A percentile compares a stretch with the other conserved stretches of the same genome.
Evolutionary conservation across 2,329 filamentous ascomycete genomes (phyloP).

Genomic region (Aspergillus costaricaensis): DNA sequence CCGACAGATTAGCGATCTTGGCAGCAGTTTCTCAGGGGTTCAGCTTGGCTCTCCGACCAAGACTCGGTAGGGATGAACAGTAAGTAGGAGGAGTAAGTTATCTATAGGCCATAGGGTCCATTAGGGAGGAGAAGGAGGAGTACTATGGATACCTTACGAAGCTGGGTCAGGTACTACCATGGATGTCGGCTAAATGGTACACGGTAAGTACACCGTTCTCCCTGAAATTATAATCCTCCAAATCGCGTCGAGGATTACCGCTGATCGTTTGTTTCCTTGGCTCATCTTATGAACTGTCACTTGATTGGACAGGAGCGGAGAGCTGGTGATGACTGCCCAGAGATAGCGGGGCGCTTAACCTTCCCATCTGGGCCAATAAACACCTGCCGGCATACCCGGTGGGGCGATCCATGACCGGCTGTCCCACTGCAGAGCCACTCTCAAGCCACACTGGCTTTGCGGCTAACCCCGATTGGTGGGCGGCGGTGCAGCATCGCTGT

Average conservation of each 20-base stretch:
- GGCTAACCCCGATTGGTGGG: background rate
- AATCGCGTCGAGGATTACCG: background rate
- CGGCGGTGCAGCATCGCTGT: background rate
- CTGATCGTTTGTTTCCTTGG: background rate
- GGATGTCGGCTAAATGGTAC: no score
- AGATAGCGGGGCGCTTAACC: background rate
- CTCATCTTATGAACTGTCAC: background rate
- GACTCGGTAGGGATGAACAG: no score
- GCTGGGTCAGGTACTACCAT: no score
- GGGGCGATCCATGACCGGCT: background rate
- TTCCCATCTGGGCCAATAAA: background rate
- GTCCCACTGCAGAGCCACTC: background rate
- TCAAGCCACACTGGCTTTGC: background rate
- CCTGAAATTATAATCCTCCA: no score
- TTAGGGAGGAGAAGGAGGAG: no score
- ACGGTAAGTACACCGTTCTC: background rate
- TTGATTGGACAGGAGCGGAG: background rate
- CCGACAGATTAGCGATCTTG: conserved; percentile 2
- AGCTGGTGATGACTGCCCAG: background rate
- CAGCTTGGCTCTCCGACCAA: no score
- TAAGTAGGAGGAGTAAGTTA: no score
- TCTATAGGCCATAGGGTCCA: no score
- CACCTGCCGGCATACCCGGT: background rate
- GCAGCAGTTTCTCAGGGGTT: background rate
- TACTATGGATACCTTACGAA: no score